phyloP scores from a whole-genome alignment of 1,139 yeast species.

The Yamadazyma blattariae region DNA sequence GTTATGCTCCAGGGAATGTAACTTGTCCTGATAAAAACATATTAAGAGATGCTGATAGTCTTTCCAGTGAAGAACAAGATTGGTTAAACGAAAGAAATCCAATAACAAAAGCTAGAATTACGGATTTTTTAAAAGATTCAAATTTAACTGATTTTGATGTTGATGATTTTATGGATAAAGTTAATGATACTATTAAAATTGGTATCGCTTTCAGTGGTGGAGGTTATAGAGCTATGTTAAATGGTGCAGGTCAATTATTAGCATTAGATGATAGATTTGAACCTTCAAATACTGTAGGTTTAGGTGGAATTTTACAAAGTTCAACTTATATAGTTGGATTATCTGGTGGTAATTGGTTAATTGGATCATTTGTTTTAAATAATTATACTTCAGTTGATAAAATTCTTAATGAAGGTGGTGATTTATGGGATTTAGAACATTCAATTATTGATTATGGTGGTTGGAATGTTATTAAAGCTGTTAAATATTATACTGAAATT shows the following conservation, averaged over 20 bases:
- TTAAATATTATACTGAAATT: conserved; percentile 53
- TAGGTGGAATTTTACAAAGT: conserved; percentile 77
- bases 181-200: conserved; percentile 32
- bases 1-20: conserved; percentile 67
- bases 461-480: conserved; percentile 55
- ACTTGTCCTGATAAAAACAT: conserved; percentile 48
- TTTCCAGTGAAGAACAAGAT: conserved; percentile 36
- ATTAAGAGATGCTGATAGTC: conserved; percentile 22
- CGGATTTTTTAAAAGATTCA: conserved; percentile 56
- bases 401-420: conserved; percentile 47
- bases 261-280: conserved; percentile 34
- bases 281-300: conserved; percentile 41
- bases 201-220: conserved; percentile 48
- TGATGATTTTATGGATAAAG: conserved; percentile 41
- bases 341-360: conserved; percentile 87
- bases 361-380: conserved; percentile 76
- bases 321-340: conserved; percentile 76
- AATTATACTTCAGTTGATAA: conserved; percentile 75
- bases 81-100: conserved; percentile 56
- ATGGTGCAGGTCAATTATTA: conserved; percentile 43
- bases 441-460: conserved; percentile 72
- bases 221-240: conserved; percentile 46
- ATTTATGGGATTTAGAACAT: conserved; percentile 69
- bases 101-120: conserved; percentile 54
- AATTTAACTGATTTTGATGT: conserved; percentile 66